These are phyloP conservation scores for Phytophthora multivora DNA, from an alignment of 352 stramenopile species.

Conservation along the genomic window DNA sequence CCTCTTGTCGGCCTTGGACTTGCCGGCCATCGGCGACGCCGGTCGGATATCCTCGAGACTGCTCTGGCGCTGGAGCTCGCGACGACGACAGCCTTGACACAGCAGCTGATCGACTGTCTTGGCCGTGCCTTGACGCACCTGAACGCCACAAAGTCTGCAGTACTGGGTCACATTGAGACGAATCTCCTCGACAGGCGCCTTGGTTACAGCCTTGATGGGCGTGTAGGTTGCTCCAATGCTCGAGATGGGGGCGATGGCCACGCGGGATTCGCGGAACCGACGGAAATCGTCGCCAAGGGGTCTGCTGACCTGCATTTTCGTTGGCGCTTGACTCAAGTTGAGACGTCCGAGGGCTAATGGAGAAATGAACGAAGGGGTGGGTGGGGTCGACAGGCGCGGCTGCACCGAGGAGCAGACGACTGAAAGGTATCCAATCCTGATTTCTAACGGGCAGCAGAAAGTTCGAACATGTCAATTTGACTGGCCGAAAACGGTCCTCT, in stretches of 20 bases:
- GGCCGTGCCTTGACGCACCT: neutral
- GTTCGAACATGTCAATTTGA: neutral
- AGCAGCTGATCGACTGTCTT: slow-evolving; percentile 1
- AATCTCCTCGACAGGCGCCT: slow-evolving; percentile 12
- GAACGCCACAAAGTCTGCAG: slow-evolving; percentile 13
- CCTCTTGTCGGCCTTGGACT: slow-evolving; percentile 3
- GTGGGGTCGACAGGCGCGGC: too few relatives aligned
- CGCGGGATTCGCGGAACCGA: slow-evolving; percentile 8
- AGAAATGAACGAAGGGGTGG: slow-evolving; percentile 2
- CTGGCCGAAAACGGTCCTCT: neutral
- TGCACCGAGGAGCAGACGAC: neutral
- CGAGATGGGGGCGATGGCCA: slow-evolving; percentile 14
- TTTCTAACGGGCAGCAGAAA: neutral
- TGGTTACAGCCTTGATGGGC: neutral
- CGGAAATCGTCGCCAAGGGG: slow-evolving; percentile 10
- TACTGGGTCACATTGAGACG: slow-evolving; percentile 16
- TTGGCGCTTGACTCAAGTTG: neutral
- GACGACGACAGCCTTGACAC: slow-evolving; percentile 20
- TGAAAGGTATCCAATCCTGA: neutral
- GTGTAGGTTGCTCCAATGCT: neutral
- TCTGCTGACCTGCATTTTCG: slow-evolving; percentile 19
- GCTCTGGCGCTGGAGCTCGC: slow-evolving; percentile 7
- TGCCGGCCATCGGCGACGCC: slow-evolving; percentile 14
- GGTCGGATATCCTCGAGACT: slow-evolving; percentile 28
- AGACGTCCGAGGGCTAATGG: neutral